These are phyloP conservation scores for Juglanconis oblonga DNA, from an alignment of 2,329 filamentous ascomycete genomes.

Conservation along the genomic window DNA sequence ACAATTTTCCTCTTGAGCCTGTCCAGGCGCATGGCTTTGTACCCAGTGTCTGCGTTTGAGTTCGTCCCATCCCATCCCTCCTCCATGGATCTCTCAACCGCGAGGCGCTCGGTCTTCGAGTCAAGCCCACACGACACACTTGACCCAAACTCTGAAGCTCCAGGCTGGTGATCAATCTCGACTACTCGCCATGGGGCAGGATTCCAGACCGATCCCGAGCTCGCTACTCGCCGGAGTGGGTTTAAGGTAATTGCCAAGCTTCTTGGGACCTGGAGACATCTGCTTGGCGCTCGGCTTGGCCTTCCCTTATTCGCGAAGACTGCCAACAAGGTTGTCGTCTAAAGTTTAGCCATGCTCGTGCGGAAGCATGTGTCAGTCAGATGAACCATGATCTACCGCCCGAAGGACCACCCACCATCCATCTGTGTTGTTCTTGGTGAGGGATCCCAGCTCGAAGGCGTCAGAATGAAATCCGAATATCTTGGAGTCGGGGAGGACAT, in stretches of 20 bases:
- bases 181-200: neutral
- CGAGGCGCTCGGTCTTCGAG: neutral
- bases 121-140: neutral
- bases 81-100: neutral
- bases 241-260: neutral
- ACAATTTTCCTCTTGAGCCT: neutral
- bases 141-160: conserved; percentile 1
- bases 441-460: neutral
- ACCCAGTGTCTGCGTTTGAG: neutral
- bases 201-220: neutral
- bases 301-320: neutral
- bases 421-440: neutral
- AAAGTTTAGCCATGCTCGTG: neutral
- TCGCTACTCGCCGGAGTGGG: neutral
- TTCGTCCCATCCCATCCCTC: neutral
- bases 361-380: neutral
- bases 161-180: neutral
- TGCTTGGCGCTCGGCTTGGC: neutral
- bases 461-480: too few relatives aligned
- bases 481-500: too few relatives aligned
- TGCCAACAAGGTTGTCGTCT: neutral
- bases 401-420: neutral
- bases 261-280: neutral
- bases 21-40: neutral
- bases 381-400: neutral